These are phyloP conservation scores for Amauroascus verrucosus DNA, from an alignment of 2,329 filamentous ascomycete species.

Conservation along the genomic window DNA sequence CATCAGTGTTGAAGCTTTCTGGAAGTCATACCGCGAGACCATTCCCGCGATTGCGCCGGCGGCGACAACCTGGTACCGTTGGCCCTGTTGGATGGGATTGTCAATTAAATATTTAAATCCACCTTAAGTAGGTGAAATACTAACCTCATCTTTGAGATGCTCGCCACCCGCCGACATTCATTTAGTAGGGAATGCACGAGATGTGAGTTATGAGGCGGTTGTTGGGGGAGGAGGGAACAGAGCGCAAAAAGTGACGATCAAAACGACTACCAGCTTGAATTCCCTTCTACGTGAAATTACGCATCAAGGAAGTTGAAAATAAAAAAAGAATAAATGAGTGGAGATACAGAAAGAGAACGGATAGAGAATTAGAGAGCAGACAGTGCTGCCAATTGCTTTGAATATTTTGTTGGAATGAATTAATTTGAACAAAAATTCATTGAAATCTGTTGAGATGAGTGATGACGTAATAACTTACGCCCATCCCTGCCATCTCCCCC, in stretches of 20 bases:
- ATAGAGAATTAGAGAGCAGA: neutral
- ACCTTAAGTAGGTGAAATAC: too few species aligned
- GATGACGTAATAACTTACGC: neutral
- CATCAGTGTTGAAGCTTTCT: too few species aligned
- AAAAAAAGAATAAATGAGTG: neutral
- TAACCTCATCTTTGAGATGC: constrained; percentile 62
- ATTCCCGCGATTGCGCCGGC: constrained; percentile 68
- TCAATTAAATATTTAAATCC: constrained; percentile 3
- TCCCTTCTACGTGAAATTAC: too few species aligned
- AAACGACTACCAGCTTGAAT: too few species aligned
- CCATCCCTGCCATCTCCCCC: neutral
- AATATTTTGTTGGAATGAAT: neutral
- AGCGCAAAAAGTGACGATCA: neutral
- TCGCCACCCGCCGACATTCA: constrained; percentile 55
- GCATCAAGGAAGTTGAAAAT: neutral
- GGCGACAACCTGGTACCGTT: constrained; percentile 53
- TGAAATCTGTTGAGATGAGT: neutral
- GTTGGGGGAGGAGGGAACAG: neutral
- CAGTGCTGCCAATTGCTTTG: neutral
- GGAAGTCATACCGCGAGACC: constrained; percentile 60
- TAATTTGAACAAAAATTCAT: neutral
- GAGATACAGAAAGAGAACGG: neutral
- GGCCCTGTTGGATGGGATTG: constrained; percentile 42
- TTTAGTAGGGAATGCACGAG: constrained; percentile 22
- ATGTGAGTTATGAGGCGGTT: neutral